Evolutionary conservation across 1,284 basidiomycete genomes (phyloP).

Genomic region (Trametes hirsuta): DNA sequence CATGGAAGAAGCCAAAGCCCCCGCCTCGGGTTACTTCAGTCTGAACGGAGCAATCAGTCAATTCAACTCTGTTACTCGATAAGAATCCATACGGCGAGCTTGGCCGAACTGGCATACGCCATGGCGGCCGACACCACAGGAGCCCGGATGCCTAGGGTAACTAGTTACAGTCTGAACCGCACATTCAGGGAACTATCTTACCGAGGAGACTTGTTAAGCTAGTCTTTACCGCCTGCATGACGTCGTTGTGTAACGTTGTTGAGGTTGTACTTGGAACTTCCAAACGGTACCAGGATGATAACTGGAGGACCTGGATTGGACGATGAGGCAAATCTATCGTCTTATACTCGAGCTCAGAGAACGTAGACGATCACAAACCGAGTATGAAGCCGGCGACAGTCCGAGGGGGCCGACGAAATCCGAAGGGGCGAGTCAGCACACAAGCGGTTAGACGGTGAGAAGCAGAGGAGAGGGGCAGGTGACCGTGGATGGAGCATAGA

Average conservation of each 20-base stretch:
- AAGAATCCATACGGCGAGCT: conserved; percentile 48
- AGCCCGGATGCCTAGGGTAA: conserved; percentile 39
- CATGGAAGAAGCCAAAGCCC: conserved; percentile 71
- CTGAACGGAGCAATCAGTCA: conserved; percentile 12
- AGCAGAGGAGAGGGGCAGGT: too few relatives aligned
- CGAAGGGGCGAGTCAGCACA: background rate
- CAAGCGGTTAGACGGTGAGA: too few relatives aligned
- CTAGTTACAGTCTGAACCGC: background rate
- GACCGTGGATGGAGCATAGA: too few relatives aligned
- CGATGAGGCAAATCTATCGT: too few relatives aligned
- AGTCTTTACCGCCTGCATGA: conserved; percentile 33
- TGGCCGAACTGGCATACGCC: conserved; percentile 66
- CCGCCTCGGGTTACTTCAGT: conserved; percentile 61
- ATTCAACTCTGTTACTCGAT: background rate
- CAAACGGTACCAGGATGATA: too few relatives aligned
- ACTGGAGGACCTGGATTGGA: too few relatives aligned
- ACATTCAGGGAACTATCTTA: background rate
- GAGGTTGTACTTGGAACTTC: too few relatives aligned
- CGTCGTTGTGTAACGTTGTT: too few relatives aligned
- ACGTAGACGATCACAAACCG: background rate
- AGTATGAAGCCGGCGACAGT: background rate
- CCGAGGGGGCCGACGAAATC: conserved; percentile 4
- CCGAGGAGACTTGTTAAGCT: conserved; percentile 39
- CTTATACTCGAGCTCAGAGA: too few relatives aligned
- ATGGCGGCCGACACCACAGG: conserved; percentile 70